These are phyloP conservation scores for Pouteria campechiana DNA, from an alignment of 179 eudicot genomes.

Conservation along the genomic window DNA sequence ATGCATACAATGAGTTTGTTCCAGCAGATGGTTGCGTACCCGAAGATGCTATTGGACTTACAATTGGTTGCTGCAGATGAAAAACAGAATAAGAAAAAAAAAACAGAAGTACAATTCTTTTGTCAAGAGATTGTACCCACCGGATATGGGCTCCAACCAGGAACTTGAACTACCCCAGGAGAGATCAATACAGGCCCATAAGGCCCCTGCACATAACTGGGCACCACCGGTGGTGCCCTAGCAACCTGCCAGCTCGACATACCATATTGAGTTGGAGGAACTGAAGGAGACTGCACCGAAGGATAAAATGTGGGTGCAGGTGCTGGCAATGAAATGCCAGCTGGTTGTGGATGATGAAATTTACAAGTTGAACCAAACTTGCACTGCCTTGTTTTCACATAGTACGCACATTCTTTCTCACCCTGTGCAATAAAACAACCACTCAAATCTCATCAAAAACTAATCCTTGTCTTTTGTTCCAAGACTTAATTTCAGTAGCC, in stretches of 20 bases:
- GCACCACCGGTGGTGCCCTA: conserved; percentile 59
- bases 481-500: too few species aligned
- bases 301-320: conserved; percentile 35
- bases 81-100: conserved; percentile 1
- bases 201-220: conserved; percentile 66
- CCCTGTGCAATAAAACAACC: conserved; percentile 42
- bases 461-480: too few species aligned
- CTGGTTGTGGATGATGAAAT: conserved; percentile 87
- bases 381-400: conserved; percentile 56
- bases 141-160: conserved; percentile 81
- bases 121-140: conserved; percentile 45
- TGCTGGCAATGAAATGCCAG: conserved; percentile 31
- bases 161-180: conserved; percentile 61
- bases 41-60: conserved; percentile 36
- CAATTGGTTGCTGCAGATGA: conserved; percentile 37
- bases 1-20: conserved; percentile 54
- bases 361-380: conserved; percentile 79
- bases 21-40: conserved; percentile 37
- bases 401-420: conserved; percentile 65
- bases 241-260: conserved; percentile 62
- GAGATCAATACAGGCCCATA: conserved; percentile 63
- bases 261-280: conserved; percentile 61
- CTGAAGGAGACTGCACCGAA: conserved; percentile 32
- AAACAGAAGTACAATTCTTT: too few species aligned
- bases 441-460: too few species aligned